Evolutionary conservation across 192 early-diverging fungal species (phyloP).

Genomic region (Geranomyces variabilis): DNA sequence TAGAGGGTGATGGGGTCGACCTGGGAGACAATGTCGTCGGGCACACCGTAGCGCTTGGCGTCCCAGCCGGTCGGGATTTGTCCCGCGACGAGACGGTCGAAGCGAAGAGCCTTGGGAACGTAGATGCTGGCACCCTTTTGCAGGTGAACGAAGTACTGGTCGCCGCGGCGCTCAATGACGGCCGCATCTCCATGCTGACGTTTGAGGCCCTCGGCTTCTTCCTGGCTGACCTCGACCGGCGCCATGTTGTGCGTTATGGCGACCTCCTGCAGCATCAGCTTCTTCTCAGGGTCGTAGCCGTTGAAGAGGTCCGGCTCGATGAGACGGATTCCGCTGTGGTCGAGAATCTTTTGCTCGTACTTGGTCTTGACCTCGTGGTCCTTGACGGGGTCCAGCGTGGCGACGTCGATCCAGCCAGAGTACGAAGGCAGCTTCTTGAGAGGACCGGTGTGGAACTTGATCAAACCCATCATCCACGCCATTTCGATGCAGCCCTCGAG

Average conservation of each 20-base stretch:
- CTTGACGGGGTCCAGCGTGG: constrained; percentile 80
- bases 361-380: constrained; percentile 86
- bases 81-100: constrained; percentile 87
- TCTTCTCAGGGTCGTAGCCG: constrained; percentile 85
- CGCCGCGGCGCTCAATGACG: constrained; percentile 69
- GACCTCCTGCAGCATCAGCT: constrained; percentile 87
- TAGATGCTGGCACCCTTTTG: constrained; percentile 86
- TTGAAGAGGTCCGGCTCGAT: constrained; percentile 83
- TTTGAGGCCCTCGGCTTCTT: constrained; percentile 85
- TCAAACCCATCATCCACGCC: constrained; percentile 97
- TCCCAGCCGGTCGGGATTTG: constrained; percentile 96
- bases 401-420: constrained; percentile 92
- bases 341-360: constrained; percentile 87
- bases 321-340: constrained; percentile 90
- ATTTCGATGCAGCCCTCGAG: constrained; percentile 93
- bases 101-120: constrained; percentile 91
- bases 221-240: constrained; percentile 82
- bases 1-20: constrained; percentile 92
- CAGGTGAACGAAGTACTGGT: constrained; percentile 77
- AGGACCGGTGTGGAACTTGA: constrained; percentile 83
- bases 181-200: constrained; percentile 79
- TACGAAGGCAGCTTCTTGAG: constrained; percentile 76
- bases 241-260: constrained; percentile 84
- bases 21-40: constrained; percentile 86
- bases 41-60: constrained; percentile 88